These are phyloP conservation scores for Corchorus olitorius DNA, from an alignment of 345 rosid species.

Conservation along the genomic window DNA sequence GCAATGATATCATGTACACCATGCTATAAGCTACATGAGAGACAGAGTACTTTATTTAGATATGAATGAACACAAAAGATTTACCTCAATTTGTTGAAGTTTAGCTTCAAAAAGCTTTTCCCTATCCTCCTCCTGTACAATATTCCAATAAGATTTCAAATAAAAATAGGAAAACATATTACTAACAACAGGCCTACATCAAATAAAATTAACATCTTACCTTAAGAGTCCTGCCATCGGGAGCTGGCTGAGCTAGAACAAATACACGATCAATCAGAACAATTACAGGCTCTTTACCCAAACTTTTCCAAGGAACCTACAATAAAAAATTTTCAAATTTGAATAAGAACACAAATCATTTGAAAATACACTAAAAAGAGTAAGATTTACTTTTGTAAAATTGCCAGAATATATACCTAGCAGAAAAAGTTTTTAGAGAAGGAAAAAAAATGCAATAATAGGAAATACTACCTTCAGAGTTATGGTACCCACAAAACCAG, in stretches of 20 bases:
- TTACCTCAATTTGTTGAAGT: constrained; percentile 95
- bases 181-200: background rate
- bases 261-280: constrained; percentile 93
- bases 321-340: constrained; percentile 13
- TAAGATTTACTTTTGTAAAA: background rate
- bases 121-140: constrained; percentile 78
- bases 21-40: background rate
- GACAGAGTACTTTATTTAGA: background rate
- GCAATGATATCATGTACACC: background rate
- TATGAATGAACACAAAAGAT: background rate
- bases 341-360: constrained; percentile 10
- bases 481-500: constrained; percentile 94
- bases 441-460: background rate
- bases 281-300: constrained; percentile 96
- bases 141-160: constrained; percentile 4
- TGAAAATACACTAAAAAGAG: background rate
- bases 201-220: constrained; percentile 39
- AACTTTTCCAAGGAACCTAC: constrained; percentile 98
- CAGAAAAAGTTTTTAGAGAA: background rate
- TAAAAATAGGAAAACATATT: background rate
- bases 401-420: constrained; percentile 1
- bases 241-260: constrained; percentile 80
- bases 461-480: constrained; percentile 71
- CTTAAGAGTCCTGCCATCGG: constrained; percentile 61
- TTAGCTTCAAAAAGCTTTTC: constrained; percentile 84